phyloP scores from a whole-genome alignment of 768 basidiomycete genomes.

The Rhizopogon sp. region DNA sequence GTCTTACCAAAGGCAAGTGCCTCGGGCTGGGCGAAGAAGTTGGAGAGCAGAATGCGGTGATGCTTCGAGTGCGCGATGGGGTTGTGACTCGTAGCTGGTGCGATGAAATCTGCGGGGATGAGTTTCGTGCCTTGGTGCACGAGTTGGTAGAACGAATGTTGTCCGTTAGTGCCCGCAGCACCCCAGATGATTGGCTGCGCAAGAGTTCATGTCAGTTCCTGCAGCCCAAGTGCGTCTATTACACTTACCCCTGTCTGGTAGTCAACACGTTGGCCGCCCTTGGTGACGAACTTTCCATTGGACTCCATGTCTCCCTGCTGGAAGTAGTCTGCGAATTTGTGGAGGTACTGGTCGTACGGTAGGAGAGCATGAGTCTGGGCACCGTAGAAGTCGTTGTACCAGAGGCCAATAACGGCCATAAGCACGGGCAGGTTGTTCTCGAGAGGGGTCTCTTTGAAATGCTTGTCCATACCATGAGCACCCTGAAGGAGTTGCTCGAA shows the following conservation, averaged over 20 bases:
- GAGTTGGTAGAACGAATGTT: constrained; percentile 99
- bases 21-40: constrained; percentile 98
- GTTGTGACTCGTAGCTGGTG: constrained; percentile 89
- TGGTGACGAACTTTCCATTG: constrained; percentile 96
- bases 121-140: constrained; percentile 92
- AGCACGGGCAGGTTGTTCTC: constrained; percentile 52
- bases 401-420: constrained; percentile 66
- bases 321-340: constrained; percentile 99
- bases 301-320: constrained; percentile 99
- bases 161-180: constrained; percentile 95
- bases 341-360: constrained; percentile 97
- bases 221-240: not conserved
- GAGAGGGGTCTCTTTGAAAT: constrained; percentile 85
- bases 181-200: constrained; percentile 68
- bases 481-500: constrained; percentile 87
- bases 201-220: not conserved
- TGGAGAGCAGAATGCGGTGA: constrained; percentile 94
- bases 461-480: constrained; percentile 96
- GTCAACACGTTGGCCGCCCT: constrained; percentile 85
- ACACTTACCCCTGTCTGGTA: constrained; percentile 47
- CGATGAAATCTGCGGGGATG: constrained; percentile 89
- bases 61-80: constrained; percentile 84
- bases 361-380: constrained; percentile 92
- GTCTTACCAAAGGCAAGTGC: constrained; percentile 96
- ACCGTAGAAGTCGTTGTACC: constrained; percentile 99